These are phyloP conservation scores for Atkinsonella texensis DNA, from an alignment of 2,329 filamentous ascomycete species.

Conservation along the genomic window DNA sequence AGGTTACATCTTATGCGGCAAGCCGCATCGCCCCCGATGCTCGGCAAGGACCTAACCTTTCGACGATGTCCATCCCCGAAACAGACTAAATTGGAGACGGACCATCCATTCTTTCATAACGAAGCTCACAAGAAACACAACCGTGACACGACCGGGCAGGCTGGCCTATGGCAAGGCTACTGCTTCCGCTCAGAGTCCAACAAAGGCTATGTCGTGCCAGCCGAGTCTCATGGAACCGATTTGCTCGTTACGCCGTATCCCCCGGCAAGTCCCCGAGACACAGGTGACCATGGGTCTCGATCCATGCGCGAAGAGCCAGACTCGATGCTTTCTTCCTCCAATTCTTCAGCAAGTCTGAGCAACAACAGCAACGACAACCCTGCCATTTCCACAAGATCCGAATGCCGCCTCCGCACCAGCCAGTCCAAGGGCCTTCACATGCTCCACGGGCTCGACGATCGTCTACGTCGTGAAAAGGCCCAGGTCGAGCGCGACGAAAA, in stretches of 20 bases:
- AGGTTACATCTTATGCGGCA: constrained; percentile 36
- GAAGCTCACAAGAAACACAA: constrained; percentile 34
- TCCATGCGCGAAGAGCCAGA: constrained; percentile 30
- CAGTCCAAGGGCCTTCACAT: constrained; percentile 34
- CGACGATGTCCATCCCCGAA: constrained; percentile 74
- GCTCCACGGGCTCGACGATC: constrained; percentile 40
- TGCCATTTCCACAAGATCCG: constrained; percentile 10
- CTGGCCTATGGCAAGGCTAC: constrained; percentile 69
- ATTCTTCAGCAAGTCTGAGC: constrained; percentile 9
- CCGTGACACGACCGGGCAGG: constrained; percentile 42
- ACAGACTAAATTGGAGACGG: constrained; percentile 70
- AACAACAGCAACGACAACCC: constrained; percentile 3
- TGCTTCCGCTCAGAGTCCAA: constrained; percentile 36
- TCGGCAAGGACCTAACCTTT: constrained; percentile 70
- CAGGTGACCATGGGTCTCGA: constrained; percentile 27
- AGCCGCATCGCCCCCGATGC: constrained; percentile 67
- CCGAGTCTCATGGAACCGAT: constrained; percentile 31
- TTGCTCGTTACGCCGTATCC: constrained; percentile 40
- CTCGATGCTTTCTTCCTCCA: constrained; percentile 15
- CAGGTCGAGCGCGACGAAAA: constrained; percentile 39
- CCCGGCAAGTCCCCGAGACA: constrained; percentile 28
- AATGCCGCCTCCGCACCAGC: constrained; percentile 17
- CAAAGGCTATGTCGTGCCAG: constrained; percentile 26
- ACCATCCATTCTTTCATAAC: constrained; percentile 47
- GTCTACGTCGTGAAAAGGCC: constrained; percentile 36